Evolutionary conservation across 176 grass and related monocot genomes (phyloP).

Genomic region (Poa annua): DNA sequence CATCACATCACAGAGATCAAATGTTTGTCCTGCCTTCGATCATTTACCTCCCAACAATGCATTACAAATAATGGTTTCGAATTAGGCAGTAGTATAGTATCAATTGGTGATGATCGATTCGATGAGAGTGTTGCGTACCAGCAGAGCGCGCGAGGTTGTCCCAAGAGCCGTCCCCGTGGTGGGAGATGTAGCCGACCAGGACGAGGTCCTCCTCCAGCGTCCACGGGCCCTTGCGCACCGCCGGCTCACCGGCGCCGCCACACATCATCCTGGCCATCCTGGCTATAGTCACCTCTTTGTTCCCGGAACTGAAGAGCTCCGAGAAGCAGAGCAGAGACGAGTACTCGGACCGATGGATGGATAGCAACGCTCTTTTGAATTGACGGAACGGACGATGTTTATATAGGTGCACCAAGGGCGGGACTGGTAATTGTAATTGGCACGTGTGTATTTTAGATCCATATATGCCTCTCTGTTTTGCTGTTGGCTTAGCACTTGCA

Average conservation of each 20-base stretch:
- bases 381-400: constrained; percentile 20
- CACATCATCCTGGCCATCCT: constrained; percentile 6
- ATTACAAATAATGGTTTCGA: background rate
- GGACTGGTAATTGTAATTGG: background rate
- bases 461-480: background rate
- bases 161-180: constrained; percentile 62
- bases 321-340: background rate
- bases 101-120: background rate
- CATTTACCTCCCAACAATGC: background rate
- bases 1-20: background rate
- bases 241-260: constrained; percentile 41
- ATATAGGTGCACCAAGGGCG: constrained; percentile 30
- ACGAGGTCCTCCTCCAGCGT: constrained; percentile 68
- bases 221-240: constrained; percentile 64
- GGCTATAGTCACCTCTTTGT: background rate
- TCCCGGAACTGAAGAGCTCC: background rate
- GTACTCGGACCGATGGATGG: background rate
- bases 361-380: background rate
- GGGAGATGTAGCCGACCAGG: constrained; percentile 58
- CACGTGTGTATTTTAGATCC: constrained; percentile 37
- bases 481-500: background rate
- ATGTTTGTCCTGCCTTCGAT: background rate
- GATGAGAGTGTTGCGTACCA: constrained; percentile 22
- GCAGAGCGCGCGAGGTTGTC: constrained; percentile 59
- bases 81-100: background rate